Base-by-base conservation (phyloP, 2,329 filamentous ascomycete species). In the Clarireedia paspali region DNA sequence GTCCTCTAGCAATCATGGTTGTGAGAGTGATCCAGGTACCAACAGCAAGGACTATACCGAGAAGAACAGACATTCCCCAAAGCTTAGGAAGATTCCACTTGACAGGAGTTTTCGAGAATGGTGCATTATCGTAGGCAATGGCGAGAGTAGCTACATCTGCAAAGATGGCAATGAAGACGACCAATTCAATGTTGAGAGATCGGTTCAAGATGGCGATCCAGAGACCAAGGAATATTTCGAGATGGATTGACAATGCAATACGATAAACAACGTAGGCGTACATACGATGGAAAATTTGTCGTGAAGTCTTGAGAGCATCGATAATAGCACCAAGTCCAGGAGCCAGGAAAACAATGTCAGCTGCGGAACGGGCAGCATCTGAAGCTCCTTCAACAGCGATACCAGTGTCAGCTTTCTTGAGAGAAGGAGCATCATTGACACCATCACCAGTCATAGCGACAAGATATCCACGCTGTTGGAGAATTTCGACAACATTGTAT, bases 371-470 rank as follows among this genome's bases (percentile, higher is more conserved):
- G 67, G 91, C 91, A 70, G 90, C 91, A 71, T 95, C 91, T 27
- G 89, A 94, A 60, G 91, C 85, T 77, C 90, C 90, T 77, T 95
- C 89, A 67, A 96, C 90, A 62, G 91, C 91, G 76, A 96, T 95
- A 80, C 91, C 91, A 67, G 89, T 95, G 75, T 96, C 89, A n/a
- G 90, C 90, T 79, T 91, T 95, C 79, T 95, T 95, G 70, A 95
- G 78, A 30, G 89, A 95, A 62, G 90, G 89, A 62, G 90, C 90
- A 74, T 95, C 90, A 75, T 95, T 95, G 76, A 95, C 90, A 81
- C 90, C 90, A 66, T 95, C 91, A 79, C 90, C 90, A 74, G 90
- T 96, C 91, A 96, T 95, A 71, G 90, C 91, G 75, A 95, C 90
- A 42, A 95, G 83, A 75, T 95, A 91, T 64, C 90, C 90, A 83